These are phyloP conservation scores for Limonium bicolor DNA, from an alignment of 148 eudicot species.

Conservation along the genomic window DNA sequence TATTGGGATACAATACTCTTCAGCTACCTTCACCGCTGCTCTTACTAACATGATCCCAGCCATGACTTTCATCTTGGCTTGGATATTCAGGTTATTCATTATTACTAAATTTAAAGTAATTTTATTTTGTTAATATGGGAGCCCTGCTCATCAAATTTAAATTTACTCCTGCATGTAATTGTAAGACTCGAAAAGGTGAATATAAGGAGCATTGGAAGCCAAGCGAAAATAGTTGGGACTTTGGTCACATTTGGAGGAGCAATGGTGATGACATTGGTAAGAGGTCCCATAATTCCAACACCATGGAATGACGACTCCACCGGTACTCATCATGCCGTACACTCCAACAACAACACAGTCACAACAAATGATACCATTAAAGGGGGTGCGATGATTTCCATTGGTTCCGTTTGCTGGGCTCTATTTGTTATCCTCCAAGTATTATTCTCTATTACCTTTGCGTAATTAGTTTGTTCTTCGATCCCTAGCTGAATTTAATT, in stretches of 20 bases:
- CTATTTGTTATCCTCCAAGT: conserved; percentile 10
- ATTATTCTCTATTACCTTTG: too few species aligned
- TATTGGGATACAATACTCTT: conserved; percentile 55
- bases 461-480: too few species aligned
- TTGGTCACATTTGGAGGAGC: conserved; percentile 72
- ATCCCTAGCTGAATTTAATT: too few species aligned
- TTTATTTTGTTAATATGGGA: too few species aligned
- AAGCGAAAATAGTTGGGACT: conserved; percentile 73
- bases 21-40: conserved; percentile 56
- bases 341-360: too few species aligned
- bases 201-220: conserved; percentile 22
- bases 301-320: conserved; percentile 21
- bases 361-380: conserved; percentile 27
- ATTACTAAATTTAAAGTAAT: too few species aligned
- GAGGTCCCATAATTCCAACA: conserved; percentile 28
- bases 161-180: too few species aligned
- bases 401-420: conserved; percentile 53
- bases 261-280: conserved; percentile 56
- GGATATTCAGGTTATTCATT: conserved; percentile 57
- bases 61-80: conserved; percentile 66
- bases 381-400: conserved; percentile 53
- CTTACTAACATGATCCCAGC: conserved; percentile 66
- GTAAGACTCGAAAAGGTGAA: conserved; percentile 47
- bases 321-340: too few species aligned
- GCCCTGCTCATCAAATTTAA: too few species aligned